phyloP scores from a whole-genome alignment of 495 filamentous ascomycete species.

The Neurospora sublineolata region DNA sequence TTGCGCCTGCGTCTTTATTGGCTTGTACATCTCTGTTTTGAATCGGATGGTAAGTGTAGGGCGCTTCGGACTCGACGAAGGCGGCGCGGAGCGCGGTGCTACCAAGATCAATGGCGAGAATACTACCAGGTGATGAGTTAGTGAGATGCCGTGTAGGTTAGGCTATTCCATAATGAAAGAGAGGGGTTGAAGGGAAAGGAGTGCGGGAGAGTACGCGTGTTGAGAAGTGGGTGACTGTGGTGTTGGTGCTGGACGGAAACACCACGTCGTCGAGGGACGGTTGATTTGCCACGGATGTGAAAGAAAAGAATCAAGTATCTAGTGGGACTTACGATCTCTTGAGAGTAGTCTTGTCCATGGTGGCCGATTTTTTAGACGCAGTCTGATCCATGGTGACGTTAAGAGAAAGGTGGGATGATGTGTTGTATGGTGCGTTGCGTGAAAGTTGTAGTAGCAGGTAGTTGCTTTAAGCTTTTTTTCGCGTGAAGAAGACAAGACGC shows the following conservation, averaged over 20 bases:
- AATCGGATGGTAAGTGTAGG: neutral
- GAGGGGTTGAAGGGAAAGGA: neutral
- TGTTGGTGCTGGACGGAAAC: neutral
- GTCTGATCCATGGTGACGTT: neutral
- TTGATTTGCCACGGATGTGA: neutral
- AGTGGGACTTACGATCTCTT: neutral
- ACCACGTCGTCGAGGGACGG: neutral
- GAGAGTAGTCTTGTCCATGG: neutral
- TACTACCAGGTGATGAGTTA: neutral
- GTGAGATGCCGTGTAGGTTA: neutral
- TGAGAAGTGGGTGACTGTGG: neutral
- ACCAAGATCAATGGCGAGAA: neutral
- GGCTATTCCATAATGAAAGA: neutral
- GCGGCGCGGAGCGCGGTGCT: neutral
- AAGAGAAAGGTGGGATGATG: neutral
- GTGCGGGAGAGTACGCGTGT: too few relatives aligned
- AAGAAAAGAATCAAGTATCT: neutral
- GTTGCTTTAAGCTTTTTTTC: neutral
- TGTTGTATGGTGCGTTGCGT: neutral
- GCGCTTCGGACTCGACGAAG: neutral
- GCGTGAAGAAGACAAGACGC: neutral
- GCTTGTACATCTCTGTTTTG: neutral
- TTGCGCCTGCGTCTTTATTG: neutral
- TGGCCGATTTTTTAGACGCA: neutral
- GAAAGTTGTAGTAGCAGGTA: neutral